Percentiles rank a stretch among this genome's conserved stretches.
phyloP scores from a whole-genome alignment of 2,329 filamentous ascomycete species.

The Colletotrichum sp. region DNA sequence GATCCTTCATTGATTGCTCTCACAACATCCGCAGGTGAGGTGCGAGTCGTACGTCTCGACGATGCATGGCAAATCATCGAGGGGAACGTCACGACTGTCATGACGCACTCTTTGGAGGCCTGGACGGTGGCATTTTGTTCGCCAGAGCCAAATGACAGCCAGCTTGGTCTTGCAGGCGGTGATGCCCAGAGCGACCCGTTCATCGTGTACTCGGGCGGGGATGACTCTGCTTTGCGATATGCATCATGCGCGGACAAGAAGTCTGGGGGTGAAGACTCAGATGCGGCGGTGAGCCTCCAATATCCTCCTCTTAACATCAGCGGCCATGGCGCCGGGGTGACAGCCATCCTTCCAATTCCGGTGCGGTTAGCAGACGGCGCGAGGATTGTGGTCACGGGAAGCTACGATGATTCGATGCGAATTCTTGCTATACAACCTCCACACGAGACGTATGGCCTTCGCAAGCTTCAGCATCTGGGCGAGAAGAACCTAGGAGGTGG shows the following conservation, averaged over 20 bases:
- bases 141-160: constrained; percentile 17
- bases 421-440: constrained; percentile 60
- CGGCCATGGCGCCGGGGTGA: constrained; percentile 81
- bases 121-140: constrained; percentile 73
- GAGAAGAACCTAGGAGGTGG: constrained; percentile 76
- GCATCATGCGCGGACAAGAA: constrained; percentile 34
- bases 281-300: constrained; percentile 4
- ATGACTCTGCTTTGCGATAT: constrained; percentile 70
- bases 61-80: constrained; percentile 42
- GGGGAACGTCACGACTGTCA: constrained; percentile 39
- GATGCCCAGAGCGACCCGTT: constrained; percentile 27
- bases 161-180: not conserved
- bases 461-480: constrained; percentile 58
- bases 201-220: constrained; percentile 73
- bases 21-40: constrained; percentile 73
- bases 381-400: constrained; percentile 78
- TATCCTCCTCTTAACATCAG: constrained; percentile 28
- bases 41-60: constrained; percentile 59
- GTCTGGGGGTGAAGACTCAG: constrained; percentile 3
- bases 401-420: constrained; percentile 86
- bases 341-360: constrained; percentile 78
- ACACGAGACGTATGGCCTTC: constrained; percentile 42
- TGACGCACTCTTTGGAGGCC: constrained; percentile 67
- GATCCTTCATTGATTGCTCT: constrained; percentile 63
- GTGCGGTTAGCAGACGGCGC: constrained; percentile 44